phyloP scores from a whole-genome alignment of 208 protist genomes.

The Tritrichomonas musculus region DNA sequence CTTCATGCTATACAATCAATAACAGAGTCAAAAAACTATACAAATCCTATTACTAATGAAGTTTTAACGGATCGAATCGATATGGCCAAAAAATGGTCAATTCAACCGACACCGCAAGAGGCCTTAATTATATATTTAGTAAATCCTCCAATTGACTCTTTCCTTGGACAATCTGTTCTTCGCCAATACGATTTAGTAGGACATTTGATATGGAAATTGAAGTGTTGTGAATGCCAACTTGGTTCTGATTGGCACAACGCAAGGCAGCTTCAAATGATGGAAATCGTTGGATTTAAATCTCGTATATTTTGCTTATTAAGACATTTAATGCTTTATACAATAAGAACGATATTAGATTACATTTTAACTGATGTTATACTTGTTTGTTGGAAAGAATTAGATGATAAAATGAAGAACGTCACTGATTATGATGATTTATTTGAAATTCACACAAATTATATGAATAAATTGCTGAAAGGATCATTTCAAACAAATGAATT shows the following conservation, averaged over 20 bases:
- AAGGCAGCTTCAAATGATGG: neutral
- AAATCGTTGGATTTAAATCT: neutral
- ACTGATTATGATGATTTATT: neutral
- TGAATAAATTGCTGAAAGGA: neutral
- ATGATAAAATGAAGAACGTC: neutral
- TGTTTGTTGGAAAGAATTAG: neutral
- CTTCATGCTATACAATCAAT: neutral
- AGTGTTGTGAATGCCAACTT: neutral
- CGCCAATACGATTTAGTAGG: neutral
- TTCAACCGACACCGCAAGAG: neutral
- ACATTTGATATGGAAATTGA: conserved; percentile 8
- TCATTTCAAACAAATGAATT: neutral
- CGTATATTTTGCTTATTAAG: neutral
- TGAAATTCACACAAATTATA: neutral
- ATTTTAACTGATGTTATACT: neutral
- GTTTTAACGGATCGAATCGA: neutral
- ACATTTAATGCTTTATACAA: neutral
- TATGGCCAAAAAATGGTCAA: neutral
- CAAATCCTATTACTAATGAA: neutral
- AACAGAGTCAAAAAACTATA: neutral
- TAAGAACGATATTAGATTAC: neutral
- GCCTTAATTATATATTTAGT: neutral
- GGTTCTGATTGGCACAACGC: neutral
- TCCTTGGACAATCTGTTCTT: neutral
- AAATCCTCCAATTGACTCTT: conserved; percentile 17